A percentile compares a stretch with the other conserved stretches of the same genome.
phyloP scores from a whole-genome alignment of 208 protist genomes.

The Acanthamoeba sp. region DNA sequence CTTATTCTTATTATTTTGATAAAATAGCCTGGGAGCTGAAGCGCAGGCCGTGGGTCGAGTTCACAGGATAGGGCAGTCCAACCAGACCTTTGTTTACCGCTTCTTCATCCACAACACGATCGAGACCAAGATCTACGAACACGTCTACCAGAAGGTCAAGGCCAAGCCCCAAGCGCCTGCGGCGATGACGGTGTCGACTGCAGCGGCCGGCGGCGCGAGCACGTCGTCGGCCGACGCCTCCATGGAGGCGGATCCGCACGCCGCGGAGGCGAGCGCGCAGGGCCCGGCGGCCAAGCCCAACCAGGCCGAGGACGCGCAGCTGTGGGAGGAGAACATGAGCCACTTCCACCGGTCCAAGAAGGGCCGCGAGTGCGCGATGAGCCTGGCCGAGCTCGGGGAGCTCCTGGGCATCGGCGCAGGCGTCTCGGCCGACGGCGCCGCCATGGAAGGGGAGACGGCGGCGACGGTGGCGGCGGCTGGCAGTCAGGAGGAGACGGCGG shows the following conservation, averaged over 20 bases:
- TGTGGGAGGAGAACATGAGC: constrained; percentile 31
- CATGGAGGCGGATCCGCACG: no score
- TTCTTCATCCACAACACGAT: constrained; percentile 83
- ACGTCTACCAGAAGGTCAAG: constrained; percentile 29
- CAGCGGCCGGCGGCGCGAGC: no score
- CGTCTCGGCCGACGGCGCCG: background rate
- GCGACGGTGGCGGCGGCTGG: background rate
- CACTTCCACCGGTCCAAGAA: constrained; percentile 40
- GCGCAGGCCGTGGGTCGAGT: constrained; percentile 80
- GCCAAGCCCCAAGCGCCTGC: background rate
- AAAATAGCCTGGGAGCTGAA: constrained; percentile 62
- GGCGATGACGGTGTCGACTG: background rate
- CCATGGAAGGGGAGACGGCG: background rate
- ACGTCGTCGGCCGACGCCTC: no score
- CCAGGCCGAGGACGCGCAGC: background rate
- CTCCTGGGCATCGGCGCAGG: background rate
- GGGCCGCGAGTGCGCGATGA: constrained; percentile 33
- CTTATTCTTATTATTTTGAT: no score
- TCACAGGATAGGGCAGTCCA: constrained; percentile 81
- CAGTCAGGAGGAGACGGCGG: background rate
- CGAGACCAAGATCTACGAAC: constrained; percentile 76
- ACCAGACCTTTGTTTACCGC: constrained; percentile 78
- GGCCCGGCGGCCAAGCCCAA: background rate
- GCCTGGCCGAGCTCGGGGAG: constrained; percentile 24
- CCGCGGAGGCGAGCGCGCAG: no score